Conservation (phyloP, 306 rosid species). For the Calophaca sinica region DNA sequence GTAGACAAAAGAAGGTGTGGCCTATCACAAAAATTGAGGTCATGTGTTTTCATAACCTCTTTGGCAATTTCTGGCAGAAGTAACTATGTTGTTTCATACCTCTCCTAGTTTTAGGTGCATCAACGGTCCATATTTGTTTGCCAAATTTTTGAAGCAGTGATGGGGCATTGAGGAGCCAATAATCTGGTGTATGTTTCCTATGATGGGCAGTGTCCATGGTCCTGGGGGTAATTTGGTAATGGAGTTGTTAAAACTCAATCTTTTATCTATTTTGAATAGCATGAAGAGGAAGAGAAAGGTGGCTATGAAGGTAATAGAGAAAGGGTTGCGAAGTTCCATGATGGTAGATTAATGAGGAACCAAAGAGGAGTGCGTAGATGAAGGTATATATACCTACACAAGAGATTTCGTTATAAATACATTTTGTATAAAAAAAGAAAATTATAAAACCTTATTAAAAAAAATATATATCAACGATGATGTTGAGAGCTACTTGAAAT, state of each 20-base stretch:
- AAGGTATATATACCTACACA: too few relatives aligned
- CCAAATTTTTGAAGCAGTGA: neutral
- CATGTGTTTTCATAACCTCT: constrained; percentile 29
- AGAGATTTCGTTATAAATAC: neutral
- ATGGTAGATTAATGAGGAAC: neutral
- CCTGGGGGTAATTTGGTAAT: constrained; percentile 41
- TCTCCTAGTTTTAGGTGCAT: constrained; percentile 49
- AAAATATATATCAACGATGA: too few relatives aligned
- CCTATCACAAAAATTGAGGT: constrained; percentile 35
- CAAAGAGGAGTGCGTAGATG: neutral
- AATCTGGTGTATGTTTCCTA: constrained; percentile 38
- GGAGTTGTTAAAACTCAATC: neutral
- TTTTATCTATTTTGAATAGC: neutral
- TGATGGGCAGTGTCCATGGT: constrained; percentile 39
- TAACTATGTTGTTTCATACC: constrained; percentile 30
- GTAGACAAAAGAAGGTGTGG: neutral
- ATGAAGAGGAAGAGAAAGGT: neutral
- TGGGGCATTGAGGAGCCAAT: neutral
- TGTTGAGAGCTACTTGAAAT: too few relatives aligned
- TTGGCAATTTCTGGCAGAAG: constrained; percentile 39
- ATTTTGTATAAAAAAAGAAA: too few relatives aligned
- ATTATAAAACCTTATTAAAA: too few relatives aligned
- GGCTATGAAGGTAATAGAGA: neutral
- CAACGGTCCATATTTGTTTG: constrained; percentile 36
- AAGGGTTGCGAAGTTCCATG: constrained; percentile 30